Evolutionary conservation across 139 green algal genomes (phyloP).

Genomic region (Picochlorum sp.): DNA sequence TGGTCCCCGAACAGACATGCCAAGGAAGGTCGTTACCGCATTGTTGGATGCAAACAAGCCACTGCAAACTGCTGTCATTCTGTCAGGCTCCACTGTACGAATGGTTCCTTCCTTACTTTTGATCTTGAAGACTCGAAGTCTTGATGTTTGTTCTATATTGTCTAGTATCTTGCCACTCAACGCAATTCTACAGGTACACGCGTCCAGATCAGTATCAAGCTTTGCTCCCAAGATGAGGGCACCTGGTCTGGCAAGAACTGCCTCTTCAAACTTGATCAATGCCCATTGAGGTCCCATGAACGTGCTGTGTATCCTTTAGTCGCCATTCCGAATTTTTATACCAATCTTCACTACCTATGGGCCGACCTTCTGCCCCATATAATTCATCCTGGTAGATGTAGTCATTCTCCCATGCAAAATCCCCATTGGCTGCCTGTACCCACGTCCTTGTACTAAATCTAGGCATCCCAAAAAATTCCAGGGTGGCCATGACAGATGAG

Average conservation of each 20-base stretch:
- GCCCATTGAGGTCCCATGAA: conserved; percentile 72
- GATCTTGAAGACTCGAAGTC: conserved; percentile 65
- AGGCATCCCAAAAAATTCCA: conserved; percentile 66
- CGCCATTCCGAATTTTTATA: not conserved
- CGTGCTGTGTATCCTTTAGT: not conserved
- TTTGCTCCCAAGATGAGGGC: conserved; percentile 76
- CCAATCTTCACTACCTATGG: conserved; percentile 9
- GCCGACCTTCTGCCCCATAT: conserved; percentile 62
- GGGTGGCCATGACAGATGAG: conserved; percentile 69
- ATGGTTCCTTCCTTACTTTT: conserved; percentile 70
- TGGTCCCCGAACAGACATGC: conserved; percentile 49
- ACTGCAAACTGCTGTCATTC: conserved; percentile 61
- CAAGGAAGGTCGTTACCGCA: conserved; percentile 70
- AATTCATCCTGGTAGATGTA: conserved; percentile 71
- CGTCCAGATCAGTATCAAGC: conserved; percentile 71
- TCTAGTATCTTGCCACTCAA: conserved; percentile 71
- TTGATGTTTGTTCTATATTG: conserved; percentile 28
- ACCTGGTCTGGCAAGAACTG: conserved; percentile 65
- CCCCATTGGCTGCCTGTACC: not conserved
- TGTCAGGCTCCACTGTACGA: conserved; percentile 59
- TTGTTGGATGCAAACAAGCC: conserved; percentile 94
- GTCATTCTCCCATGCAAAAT: conserved; percentile 49
- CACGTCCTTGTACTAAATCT: conserved; percentile 3
- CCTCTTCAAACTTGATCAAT: conserved; percentile 67
- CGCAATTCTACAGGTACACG: conserved; percentile 69